A percentile compares a stretch with the other conserved stretches of the same genome.
Conservation (phyloP, 1,139 yeast species). For the Lodderomyces margitis region DNA sequence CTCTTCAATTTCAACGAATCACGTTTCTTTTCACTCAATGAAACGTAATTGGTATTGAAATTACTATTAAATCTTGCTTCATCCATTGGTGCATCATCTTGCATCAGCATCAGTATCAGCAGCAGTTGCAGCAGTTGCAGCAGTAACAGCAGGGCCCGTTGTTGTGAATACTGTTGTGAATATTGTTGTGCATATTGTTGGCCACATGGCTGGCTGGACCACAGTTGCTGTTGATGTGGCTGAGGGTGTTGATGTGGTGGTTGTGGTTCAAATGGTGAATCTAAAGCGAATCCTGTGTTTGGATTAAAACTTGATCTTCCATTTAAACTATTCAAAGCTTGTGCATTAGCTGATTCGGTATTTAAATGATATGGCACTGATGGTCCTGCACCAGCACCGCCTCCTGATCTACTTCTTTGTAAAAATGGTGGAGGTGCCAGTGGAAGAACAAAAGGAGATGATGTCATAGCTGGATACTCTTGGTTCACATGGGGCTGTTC, state of each 20-base stretch:
- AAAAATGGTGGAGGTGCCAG: conserved; percentile 6
- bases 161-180: not conserved
- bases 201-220: conserved; percentile 2
- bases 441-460: conserved; percentile 1
- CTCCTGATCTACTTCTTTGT: conserved; percentile 21
- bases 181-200: conserved; percentile 1
- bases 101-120: not conserved
- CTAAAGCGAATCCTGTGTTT: conserved; percentile 26
- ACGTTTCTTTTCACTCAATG: conserved; percentile 47
- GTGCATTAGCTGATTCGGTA: conserved; percentile 35
- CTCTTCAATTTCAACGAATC: conserved; percentile 48
- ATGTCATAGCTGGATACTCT: conserved; percentile 1
- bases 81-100: conserved; percentile 9
- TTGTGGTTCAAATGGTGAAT: conserved; percentile 43
- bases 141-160: not conserved
- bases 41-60: conserved; percentile 12
- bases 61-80: conserved; percentile 1
- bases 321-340: conserved; percentile 28
- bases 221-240: conserved; percentile 4
- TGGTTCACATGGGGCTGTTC: conserved; percentile 9
- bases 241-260: conserved; percentile 14
- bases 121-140: conserved; percentile 2
- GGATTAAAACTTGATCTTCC: conserved; percentile 15
- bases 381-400: conserved; percentile 26
- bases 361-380: conserved; percentile 42